phyloP scores from a whole-genome alignment of 2,329 filamentous ascomycete species.

The Colletotrichum plurivorum region DNA sequence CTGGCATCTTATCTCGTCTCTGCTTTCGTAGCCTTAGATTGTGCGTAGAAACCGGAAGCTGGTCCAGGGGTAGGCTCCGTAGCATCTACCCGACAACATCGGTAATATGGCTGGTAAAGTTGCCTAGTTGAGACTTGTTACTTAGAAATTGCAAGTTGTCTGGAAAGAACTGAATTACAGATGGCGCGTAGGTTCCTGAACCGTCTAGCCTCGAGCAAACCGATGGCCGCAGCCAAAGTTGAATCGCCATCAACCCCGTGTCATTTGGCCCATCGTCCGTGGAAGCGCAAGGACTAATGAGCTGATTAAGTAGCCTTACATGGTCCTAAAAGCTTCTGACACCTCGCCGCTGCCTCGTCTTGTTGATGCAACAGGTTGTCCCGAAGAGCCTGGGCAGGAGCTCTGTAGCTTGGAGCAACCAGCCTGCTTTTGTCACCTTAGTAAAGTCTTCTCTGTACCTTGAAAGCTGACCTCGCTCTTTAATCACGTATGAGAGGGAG shows the following conservation, averaged over 20 bases:
- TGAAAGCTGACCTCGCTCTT: conserved; percentile 48
- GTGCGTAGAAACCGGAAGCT: not conserved
- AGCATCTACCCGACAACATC: not conserved
- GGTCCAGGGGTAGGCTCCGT: not conserved
- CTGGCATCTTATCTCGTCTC: not conserved
- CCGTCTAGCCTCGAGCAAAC: conserved; percentile 44
- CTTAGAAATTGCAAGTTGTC: not conserved
- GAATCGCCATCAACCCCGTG: not conserved
- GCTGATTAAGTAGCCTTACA: conserved; percentile 28
- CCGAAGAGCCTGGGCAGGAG: conserved; percentile 39
- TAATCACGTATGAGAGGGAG: conserved; percentile 55
- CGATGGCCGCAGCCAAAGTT: conserved; percentile 40
- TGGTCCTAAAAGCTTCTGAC: conserved; percentile 32
- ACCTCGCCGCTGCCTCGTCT: conserved; percentile 28
- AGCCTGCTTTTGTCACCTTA: not conserved
- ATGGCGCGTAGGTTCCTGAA: conserved; percentile 45
- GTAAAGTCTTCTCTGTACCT: conserved; percentile 35
- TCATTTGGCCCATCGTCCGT: conserved; percentile 19
- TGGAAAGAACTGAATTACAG: conserved; percentile 41
- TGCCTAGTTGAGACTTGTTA: not conserved
- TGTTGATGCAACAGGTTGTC: conserved; percentile 41
- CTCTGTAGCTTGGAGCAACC: conserved; percentile 45
- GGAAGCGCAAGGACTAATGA: conserved; percentile 29
- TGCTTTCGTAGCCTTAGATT: not conserved
- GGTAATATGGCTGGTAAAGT: not conserved